A percentile compares a stretch with the other conserved stretches of the same genome.
Evolutionary conservation across 2,329 filamentous ascomycete genomes (phyloP).

Genomic region (Chaetomium strumarium): DNA sequence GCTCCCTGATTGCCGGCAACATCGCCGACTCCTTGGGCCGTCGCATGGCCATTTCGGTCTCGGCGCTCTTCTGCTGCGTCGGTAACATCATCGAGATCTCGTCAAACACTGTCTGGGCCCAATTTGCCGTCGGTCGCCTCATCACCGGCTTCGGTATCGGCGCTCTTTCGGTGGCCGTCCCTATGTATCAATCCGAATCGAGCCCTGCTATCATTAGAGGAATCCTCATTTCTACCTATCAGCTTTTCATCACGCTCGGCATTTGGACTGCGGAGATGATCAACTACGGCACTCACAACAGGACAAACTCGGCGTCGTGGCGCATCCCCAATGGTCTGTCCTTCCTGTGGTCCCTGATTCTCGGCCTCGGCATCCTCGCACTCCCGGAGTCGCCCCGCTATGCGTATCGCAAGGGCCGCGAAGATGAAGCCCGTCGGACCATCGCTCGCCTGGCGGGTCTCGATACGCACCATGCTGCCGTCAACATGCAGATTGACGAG

Average conservation of each 20-base stretch:
- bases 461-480: conserved; percentile 37
- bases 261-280: conserved; percentile 55
- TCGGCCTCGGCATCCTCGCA: conserved; percentile 48
- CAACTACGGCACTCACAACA: conserved; percentile 58
- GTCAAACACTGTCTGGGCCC: conserved; percentile 51
- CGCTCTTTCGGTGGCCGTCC: conserved; percentile 56
- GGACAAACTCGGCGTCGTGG: conserved; percentile 51
- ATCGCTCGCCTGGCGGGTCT: conserved; percentile 45
- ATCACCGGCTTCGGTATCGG: conserved; percentile 64
- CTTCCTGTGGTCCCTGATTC: conserved; percentile 48
- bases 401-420: conserved; percentile 43
- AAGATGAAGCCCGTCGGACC: conserved; percentile 41
- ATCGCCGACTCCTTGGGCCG: conserved; percentile 62
- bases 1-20: conserved; percentile 54
- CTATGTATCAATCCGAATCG: conserved; percentile 71
- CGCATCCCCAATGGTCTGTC: conserved; percentile 55
- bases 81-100: conserved; percentile 65
- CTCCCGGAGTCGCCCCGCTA: conserved; percentile 54
- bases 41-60: conserved; percentile 55
- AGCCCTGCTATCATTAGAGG: conserved; percentile 62
- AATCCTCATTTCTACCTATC: conserved; percentile 59
- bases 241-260: conserved; percentile 66
- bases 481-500: conserved; percentile 46
- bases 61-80: conserved; percentile 54
- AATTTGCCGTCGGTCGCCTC: conserved; percentile 59